These are phyloP conservation scores for Leptomonas pyrrhocoris DNA, from an alignment of 208 protist species.

Conservation along the genomic window DNA sequence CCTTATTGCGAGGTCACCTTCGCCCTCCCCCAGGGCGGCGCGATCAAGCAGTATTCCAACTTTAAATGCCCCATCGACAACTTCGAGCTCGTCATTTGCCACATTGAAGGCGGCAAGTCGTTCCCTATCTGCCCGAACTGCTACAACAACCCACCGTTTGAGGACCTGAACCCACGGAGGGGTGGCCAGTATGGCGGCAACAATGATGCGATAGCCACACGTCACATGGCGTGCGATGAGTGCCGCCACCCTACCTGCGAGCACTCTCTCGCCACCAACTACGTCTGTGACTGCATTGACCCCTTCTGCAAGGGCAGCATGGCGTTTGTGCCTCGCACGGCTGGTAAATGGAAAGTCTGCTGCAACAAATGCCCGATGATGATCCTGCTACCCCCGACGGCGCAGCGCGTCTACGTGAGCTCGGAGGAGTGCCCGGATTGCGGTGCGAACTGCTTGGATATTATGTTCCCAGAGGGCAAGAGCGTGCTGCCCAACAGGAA, in stretches of 20 bases:
- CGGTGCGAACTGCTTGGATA: slow-evolving; percentile 70
- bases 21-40: slow-evolving; percentile 81
- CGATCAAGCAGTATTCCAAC: slow-evolving; percentile 86
- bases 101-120: slow-evolving; percentile 89
- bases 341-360: slow-evolving; percentile 88
- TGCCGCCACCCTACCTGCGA: slow-evolving; percentile 93
- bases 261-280: slow-evolving; percentile 86
- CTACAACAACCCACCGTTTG: slow-evolving; percentile 95
- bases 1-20: slow-evolving; percentile 94
- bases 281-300: slow-evolving; percentile 88
- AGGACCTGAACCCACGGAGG: slow-evolving; percentile 42
- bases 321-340: slow-evolving; percentile 85
- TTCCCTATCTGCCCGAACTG: slow-evolving; percentile 93
- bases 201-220: slow-evolving; percentile 6
- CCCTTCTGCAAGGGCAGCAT: slow-evolving; percentile 74
- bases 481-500: slow-evolving; percentile 74
- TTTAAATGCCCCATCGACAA: slow-evolving; percentile 93
- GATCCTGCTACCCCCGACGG: slow-evolving; percentile 82
- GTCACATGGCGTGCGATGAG: slow-evolving; percentile 89
- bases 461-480: slow-evolving; percentile 86
- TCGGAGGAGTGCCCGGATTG: slow-evolving; percentile 80
- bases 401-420: slow-evolving; percentile 79
- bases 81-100: slow-evolving; percentile 93
- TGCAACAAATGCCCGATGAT: slow-evolving; percentile 92
- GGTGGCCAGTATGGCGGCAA: not conserved